Percentiles rank a stretch among this genome's conserved stretches.
Conservation (phyloP, 352 stramenopile species). For the Phytophthora hibernalis region DNA sequence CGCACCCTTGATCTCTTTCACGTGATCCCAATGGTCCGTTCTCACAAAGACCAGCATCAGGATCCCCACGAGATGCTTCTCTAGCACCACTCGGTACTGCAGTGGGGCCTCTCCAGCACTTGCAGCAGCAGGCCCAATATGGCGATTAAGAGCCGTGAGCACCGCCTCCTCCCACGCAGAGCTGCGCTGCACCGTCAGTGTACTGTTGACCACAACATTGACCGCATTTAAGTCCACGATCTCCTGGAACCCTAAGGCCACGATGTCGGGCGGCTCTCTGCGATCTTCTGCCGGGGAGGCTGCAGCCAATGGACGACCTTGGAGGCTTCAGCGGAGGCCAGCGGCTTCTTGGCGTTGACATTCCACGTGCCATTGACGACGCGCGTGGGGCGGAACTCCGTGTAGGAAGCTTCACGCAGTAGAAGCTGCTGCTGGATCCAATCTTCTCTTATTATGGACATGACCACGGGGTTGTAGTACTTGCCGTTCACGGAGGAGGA, state of each 20-base stretch:
- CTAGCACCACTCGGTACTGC: constrained; percentile 79
- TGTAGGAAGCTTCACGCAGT: constrained; percentile 70
- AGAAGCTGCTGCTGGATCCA: constrained; percentile 88
- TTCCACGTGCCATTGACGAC: constrained; percentile 97
- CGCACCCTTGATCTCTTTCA: constrained; percentile 91
- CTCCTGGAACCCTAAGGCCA: constrained; percentile 95
- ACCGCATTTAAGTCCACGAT: constrained; percentile 99
- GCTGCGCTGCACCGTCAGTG: constrained; percentile 91
- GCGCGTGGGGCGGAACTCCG: constrained; percentile 59
- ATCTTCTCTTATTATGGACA: constrained; percentile 88
- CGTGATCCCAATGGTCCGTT: constrained; percentile 62
- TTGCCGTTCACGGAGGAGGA: constrained; percentile 47
- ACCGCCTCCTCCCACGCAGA: constrained; percentile 93
- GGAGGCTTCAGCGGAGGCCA: constrained; percentile 56
- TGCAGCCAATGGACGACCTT: constrained; percentile 82
- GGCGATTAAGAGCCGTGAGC: constrained; percentile 89
- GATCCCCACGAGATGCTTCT: constrained; percentile 97
- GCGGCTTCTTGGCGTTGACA: constrained; percentile 99
- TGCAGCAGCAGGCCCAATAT: constrained; percentile 36
- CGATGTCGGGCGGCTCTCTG: constrained; percentile 57
- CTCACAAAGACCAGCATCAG: constrained; percentile 97
- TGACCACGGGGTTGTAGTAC: constrained; percentile 86
- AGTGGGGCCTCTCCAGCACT: constrained; percentile 19
- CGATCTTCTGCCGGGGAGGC: constrained; percentile 14
- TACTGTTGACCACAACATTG: constrained; percentile 98